These are phyloP conservation scores for Phialocephala sp. DNA, from an alignment of 2,329 filamentous ascomycete genomes.

Conservation along the genomic window DNA sequence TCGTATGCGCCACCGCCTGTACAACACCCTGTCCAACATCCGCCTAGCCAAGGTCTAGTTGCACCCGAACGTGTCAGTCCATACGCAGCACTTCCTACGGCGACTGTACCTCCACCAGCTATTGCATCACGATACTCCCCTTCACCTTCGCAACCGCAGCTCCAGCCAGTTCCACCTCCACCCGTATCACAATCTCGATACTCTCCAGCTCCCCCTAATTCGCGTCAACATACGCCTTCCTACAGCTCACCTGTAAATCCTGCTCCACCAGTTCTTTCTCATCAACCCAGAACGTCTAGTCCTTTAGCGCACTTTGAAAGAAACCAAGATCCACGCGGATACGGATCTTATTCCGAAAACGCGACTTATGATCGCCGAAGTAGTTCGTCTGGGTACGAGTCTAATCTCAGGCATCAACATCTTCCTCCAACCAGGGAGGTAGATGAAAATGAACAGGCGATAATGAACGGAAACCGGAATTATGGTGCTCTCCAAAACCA, in stretches of 20 bases:
- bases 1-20: slow-evolving; percentile 21
- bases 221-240: slow-evolving; percentile 29
- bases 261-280: slow-evolving; percentile 54
- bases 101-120: slow-evolving; percentile 37
- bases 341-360: slow-evolving; percentile 44
- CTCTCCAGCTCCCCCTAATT: slow-evolving; percentile 47
- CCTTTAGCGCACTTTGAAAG: slow-evolving; percentile 69
- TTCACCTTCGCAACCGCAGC: slow-evolving; percentile 50
- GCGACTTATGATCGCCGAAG: slow-evolving; percentile 53
- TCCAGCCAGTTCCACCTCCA: slow-evolving; percentile 49
- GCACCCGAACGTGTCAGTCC: slow-evolving; percentile 42
- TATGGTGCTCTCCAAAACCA: slow-evolving; percentile 31
- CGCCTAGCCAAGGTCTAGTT: slow-evolving; percentile 37
- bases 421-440: slow-evolving; percentile 67
- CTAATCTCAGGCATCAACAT: slow-evolving; percentile 55
- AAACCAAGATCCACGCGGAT: slow-evolving; percentile 34
- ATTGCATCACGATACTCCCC: slow-evolving; percentile 65
- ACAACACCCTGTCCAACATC: slow-evolving; percentile 27
- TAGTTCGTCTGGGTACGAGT: slow-evolving; percentile 59
- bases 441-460: slow-evolving; percentile 58
- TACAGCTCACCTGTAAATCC: slow-evolving; percentile 38
- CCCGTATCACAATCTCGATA: slow-evolving; percentile 43
- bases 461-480: slow-evolving; percentile 37
- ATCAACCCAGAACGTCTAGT: slow-evolving; percentile 69
- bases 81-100: slow-evolving; percentile 39